Evolutionary conservation across 2,329 filamentous ascomycete genomes (phyloP).

Genomic region (Trichoderma sp.): DNA sequence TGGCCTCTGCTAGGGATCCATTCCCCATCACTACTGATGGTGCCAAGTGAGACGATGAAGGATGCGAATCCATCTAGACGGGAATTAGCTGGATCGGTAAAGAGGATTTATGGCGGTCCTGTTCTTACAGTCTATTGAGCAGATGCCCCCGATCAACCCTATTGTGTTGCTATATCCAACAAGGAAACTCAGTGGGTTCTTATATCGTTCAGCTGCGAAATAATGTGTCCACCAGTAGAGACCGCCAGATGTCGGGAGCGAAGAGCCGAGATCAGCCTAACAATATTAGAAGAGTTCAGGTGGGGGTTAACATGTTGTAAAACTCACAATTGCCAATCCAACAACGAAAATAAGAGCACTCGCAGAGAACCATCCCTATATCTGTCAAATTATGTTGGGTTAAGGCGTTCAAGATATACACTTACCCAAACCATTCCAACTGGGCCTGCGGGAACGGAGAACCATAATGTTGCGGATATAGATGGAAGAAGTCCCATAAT

Average conservation of each 20-base stretch:
- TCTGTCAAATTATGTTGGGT: neutral
- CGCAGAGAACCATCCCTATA: conserved; percentile 8
- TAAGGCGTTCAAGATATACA: neutral
- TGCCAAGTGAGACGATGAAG: neutral
- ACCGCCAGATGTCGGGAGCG: neutral
- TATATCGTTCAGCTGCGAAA: neutral
- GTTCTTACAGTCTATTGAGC: conserved; percentile 2
- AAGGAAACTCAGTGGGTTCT: neutral
- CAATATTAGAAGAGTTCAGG: neutral
- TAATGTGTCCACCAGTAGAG: conserved; percentile 11
- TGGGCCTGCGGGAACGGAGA: neutral
- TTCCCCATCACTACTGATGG: neutral
- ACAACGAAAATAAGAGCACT: conserved; percentile 1
- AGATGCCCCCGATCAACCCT: neutral
- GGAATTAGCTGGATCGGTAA: neutral
- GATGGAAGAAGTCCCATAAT: conserved; percentile 4
- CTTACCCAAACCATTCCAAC: conserved; percentile 11
- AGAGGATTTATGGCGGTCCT: neutral
- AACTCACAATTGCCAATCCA: neutral
- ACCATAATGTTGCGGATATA: conserved; percentile 4
- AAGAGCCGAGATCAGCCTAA: conserved; percentile 7
- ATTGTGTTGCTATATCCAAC: conserved; percentile 8
- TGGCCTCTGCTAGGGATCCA: neutral
- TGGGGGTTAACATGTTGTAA: too few species aligned
- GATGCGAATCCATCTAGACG: neutral